Evolutionary conservation across 2,329 filamentous ascomycete species (phyloP), one percentile per base, ranked within the genome.

Genomic region (Fusarium sarcochroum): DNA sequence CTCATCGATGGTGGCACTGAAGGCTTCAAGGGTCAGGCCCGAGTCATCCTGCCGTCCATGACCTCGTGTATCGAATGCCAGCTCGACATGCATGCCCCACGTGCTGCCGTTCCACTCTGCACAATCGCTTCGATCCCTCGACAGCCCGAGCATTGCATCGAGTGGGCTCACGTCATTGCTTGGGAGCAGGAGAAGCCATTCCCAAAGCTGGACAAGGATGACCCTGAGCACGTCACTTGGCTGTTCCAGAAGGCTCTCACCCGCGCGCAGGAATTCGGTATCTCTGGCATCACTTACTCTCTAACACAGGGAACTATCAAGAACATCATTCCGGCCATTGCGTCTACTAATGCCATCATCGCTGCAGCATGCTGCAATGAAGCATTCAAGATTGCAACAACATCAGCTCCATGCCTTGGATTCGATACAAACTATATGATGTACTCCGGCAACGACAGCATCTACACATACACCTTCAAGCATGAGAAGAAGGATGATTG

Each of bases 291-390:
- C 59, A 98, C 96, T 2, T 99, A 99, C 80, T 91, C 93, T 7
- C 90, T 98, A 79, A 98, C 97, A 0, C 96, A 99, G 78, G 97
- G 96, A 58, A 97, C 98, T 4, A 93, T 99, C 74, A 99, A 99
- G 81, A 99, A 99, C 80, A 99, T 99, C 79, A 99, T 99, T 65
- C 96, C 96, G 0, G 97, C 96, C 27, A 99, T 99, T 75, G 96
- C 96, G 18, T 97, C 94, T 2, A 99, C 96, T 8, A 99, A 99
- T 77, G 95, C 96, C 58, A 96, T 99, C 73, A 92, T 99, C 68
- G 96, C 96, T 2, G 96, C 95, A 2, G 91, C 93, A 52, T 98
- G 95, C 80, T 98, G 96, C 80, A 98, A 97, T 70, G 96, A 99
- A 80, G 95, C 94, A 3, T 90, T 98, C 82, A 99, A 99, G 82